Evolutionary conservation across 805 yeast genomes (phyloP), one percentile per base, ranked within the genome.

Genomic region (Wickerhamomyces mucosus): DNA sequence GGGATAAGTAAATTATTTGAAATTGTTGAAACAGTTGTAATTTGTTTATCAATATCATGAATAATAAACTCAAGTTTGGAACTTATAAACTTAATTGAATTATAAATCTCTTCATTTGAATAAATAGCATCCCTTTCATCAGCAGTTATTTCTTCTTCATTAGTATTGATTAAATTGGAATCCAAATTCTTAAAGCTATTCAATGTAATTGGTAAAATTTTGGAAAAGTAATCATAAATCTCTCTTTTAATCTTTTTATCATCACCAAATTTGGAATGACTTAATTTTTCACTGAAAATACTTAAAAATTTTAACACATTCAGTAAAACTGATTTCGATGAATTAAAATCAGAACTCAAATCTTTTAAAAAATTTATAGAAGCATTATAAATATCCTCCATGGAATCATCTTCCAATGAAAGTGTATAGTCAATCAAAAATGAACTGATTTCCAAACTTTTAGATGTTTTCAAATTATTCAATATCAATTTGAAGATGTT

Each of bases 301-400:
- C 70, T 61, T 4, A 69, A 54, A 30, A 80, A 64, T 27, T 61
- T 65, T 26, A 88, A 55, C 5, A 78, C 41, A 22, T 64, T 65
- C 3, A 83, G 67, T 25, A 75, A 54, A 1, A 79, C 48, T 3
- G 51, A 51, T 33, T 64, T 67, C 50, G 72, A 82, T 5, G 57
- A 43, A 6, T 59, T 43, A 13, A 67, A 53, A 41, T 72, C 70
- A 3, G 67, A 52, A 19, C 65, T 42, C 0, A 75, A 68, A 5
- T 76, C 85, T 40, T 66, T 76, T 41, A 83, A 59, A 41, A 82
- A 86, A 3, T 52, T 50, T 17, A 72, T 57, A 21, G 78, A 58
- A 15, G 67, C 69, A 8, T 53, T 52, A 77, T 86, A 89, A 14
- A 86, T 67, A 36, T 89, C 97, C 37, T 80, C 86, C 29, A 85